Evolutionary conservation across 495 filamentous ascomycete genomes (phyloP), one percentile per base, ranked within the genome.

Genomic region (Acidomyces sp.): DNA sequence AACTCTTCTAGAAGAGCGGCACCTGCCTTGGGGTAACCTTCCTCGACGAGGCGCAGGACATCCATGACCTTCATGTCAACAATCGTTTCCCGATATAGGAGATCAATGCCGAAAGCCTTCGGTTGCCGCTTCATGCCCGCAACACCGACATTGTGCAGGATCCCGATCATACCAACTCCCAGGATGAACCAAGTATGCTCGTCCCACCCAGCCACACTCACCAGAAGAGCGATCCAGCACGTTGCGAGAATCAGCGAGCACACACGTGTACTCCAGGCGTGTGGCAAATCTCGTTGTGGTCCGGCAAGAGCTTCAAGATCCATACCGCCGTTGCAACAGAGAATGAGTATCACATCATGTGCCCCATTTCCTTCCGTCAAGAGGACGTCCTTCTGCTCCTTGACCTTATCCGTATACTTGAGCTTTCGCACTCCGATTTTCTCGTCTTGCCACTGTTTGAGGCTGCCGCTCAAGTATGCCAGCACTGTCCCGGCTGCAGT

Each of bases 381-480:
- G 12, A 30, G 11, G 12, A 39, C 34, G 18, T 39, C 34, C 17
- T 45, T 45, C 10, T 13, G 4, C 4, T 22, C 22, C 5, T 37
- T 37, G 2, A 9, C 11, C 37, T 9, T 39, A 5, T 17, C 34
- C 12, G 13, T 18, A 16, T 22, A 18, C 18, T 37, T 17, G 11
- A 37, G 17, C 17, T 34, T 18, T 3, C 41, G 41, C 3, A 20
- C 15, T 2, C 33, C 20, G 3, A 39, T 13, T 23, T 5, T 37
- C 18, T 37, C 30, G 43, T 30, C 46, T 34, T 37, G 37, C 53
- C 46, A 55, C 46, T 61, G 45, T 48, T 52, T 53, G 37, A 52
- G 52, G 43, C 28, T 12, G 54, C 53, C 54, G 55, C 43, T 49
- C 41, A 34, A 32, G 55, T 69, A 55, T 4, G 41, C 34, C 6